Evolutionary conservation across 345 rosid genomes (phyloP), one percentile per base, ranked within the genome.

Genomic region (Physaria fendleri): DNA sequence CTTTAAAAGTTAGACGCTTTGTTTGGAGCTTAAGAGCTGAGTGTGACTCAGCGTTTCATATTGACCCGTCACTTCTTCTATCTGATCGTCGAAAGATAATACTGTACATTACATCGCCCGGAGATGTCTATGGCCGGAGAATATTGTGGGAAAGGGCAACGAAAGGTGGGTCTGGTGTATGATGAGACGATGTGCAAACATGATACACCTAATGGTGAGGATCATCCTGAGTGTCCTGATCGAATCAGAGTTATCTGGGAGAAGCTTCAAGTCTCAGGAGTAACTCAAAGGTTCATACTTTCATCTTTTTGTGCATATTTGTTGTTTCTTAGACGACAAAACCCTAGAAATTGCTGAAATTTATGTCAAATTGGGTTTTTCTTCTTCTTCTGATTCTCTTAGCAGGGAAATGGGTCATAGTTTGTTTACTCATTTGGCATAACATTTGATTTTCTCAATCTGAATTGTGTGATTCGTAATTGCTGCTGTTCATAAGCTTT

Each of bases 151-250:
- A 30, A 35, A 23, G 25, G 6, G 5, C 76, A 49, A 29, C 77
- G 85, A 54, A 78, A 74, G 15, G 90, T 88, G 18, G 93, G 96
- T 22, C 53, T 88, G 25, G 12, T 77, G 7, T 88, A 84, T 79
- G 95, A 86, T 37, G 90, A 81, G 76, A 79, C 82, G 56, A 92
- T 84, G 96, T 81, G 95, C 50, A 81, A 73, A 24, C 98, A 92
- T 61, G 68, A 39, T 24, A 77, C 84, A 22, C 85, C 92, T 4
- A 75, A 79, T 55, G 87, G 73, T 5, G 84, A 77, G 17, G 32
- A 37, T 69, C 88, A 92, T 53, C 84, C 84, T 0, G 95, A 88
- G 64, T 76, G 81, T 71, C 93, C 95, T 42, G 58, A 80, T 65
- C 96, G 95, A 41, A 84, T 88, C 56, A 69, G 56, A 21, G 74